Evolutionary conservation across 2,329 filamentous ascomycete species (phyloP).

Genomic region (Biscogniauxia sp.): DNA sequence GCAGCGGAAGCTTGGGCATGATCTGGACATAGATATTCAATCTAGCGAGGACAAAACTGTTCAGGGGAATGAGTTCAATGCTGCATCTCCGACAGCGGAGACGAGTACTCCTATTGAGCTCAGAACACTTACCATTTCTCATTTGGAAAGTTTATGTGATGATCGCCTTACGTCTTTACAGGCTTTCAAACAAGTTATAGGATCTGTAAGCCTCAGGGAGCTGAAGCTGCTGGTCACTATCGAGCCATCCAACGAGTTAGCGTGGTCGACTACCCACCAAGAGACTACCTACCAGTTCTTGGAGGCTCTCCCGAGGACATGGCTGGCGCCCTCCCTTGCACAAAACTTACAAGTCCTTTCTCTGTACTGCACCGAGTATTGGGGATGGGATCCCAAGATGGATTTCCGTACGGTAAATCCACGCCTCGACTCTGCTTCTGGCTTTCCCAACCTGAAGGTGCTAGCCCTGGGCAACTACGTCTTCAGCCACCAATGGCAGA

Average conservation of each 20-base stretch:
- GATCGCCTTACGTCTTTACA: conserved; percentile 3
- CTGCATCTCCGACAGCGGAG: neutral
- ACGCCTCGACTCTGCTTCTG: neutral
- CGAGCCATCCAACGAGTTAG: neutral
- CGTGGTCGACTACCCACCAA: neutral
- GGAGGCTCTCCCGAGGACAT: conserved; percentile 17
- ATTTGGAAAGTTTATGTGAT: conserved; percentile 6
- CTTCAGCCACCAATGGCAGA: conserved; percentile 44
- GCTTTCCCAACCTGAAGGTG: conserved; percentile 39
- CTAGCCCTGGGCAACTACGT: conserved; percentile 40
- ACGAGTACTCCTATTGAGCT: neutral
- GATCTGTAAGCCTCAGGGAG: neutral
- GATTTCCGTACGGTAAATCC: conserved; percentile 30
- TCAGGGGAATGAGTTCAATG: neutral
- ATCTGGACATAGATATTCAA: neutral
- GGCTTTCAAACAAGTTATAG: conserved; percentile 4
- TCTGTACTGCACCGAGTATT: conserved; percentile 37
- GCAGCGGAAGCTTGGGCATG: neutral
- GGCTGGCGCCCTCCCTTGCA: conserved; percentile 17
- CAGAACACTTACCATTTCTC: conserved; percentile 6
- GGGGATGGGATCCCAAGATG: conserved; percentile 39
- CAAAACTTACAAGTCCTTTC: conserved; percentile 36
- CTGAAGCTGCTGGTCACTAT: conserved; percentile 8
- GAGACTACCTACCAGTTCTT: conserved; percentile 20
- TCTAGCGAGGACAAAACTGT: neutral